Evolutionary conservation across 2,329 filamentous ascomycete genomes (phyloP), one percentile per base, ranked within the genome.

Genomic region (Arthrinium puccinioides): DNA sequence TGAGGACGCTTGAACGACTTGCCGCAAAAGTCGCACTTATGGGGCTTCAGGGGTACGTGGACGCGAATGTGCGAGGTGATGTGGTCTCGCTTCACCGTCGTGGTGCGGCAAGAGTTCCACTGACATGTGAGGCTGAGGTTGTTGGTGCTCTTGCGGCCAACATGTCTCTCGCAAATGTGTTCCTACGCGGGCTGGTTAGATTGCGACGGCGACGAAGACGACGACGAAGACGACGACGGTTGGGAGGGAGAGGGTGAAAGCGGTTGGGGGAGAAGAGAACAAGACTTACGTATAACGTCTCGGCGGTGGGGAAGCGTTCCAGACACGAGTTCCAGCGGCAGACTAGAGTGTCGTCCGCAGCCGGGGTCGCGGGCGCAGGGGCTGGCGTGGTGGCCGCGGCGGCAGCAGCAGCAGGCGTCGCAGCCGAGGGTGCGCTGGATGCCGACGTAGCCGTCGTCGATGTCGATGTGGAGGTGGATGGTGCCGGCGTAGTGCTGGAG

Each of bases 1-100:
- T 98, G 92, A 3, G 92, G 92, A 23, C 92, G 85, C 78, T 98
- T 98, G 76, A 98, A 98, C 2, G 89, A 89, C 72, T 98, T 98
- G 59, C 87, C 87, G 59, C 92, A 98, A 66, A 96, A 94, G 59
- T 96, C 89, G 63, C 92, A 98, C 67, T 96, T 97, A 71, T 98
- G 92, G 49, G 92, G 92, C 74, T 98, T 98, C 44, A 98, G 72
- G 1, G 92, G 92, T n/a, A 98, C 90, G 61, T 98, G 92, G 37
- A 97, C 92, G 47, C 92, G 87, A 53, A 98, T 96, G 65, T 98
- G 92, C 35, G 92, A 97, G 35, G 92, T 98, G 64, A 98, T 98
- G 68, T 98, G 92, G 56, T 97, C 92, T 54, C 92, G 87, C 75
- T 98, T 97, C 60, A 97, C 90, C 3, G 90, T 97, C 32, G 89